phyloP scores from a whole-genome alignment of 352 stramenopile genomes.

The Plasmopara halstedii region DNA sequence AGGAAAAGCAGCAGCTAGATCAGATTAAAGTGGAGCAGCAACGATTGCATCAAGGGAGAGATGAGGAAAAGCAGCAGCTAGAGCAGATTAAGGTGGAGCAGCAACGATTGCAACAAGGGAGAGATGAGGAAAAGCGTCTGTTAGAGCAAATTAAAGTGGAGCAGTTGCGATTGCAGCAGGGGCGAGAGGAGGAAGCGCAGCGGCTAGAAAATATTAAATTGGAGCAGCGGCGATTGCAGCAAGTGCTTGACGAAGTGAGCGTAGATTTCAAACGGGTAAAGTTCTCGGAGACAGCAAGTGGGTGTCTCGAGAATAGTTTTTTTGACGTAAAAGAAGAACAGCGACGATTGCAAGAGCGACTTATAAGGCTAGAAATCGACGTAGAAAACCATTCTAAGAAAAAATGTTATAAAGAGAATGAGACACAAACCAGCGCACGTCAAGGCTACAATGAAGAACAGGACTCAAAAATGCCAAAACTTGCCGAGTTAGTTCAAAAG shows the following conservation, averaged over 20 bases:
- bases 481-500: background rate
- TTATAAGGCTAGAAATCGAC: slow-evolving; percentile 10
- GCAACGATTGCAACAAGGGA: too few species aligned
- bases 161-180: too few species aligned
- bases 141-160: too few species aligned
- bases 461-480: background rate
- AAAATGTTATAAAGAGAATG: slow-evolving; percentile 1
- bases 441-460: background rate
- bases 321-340: slow-evolving; percentile 8
- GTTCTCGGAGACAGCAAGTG: slow-evolving; percentile 4
- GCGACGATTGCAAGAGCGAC: slow-evolving; percentile 8
- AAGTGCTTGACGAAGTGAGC: slow-evolving; percentile 10
- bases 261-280: slow-evolving; percentile 4
- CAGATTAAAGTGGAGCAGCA: too few species aligned
- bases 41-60: too few species aligned
- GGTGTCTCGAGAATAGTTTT: background rate
- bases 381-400: background rate
- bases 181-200: slow-evolving; percentile 4
- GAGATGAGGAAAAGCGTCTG: too few species aligned
- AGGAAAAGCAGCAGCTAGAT: too few species aligned
- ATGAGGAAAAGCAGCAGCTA: too few species aligned
- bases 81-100: too few species aligned
- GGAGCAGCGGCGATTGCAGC: slow-evolving; percentile 7
- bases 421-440: slow-evolving; percentile 15
- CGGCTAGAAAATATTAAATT: slow-evolving; percentile 5